Conservation (phyloP, 2,329 filamentous ascomycete species). For the Calonectria montana region DNA sequence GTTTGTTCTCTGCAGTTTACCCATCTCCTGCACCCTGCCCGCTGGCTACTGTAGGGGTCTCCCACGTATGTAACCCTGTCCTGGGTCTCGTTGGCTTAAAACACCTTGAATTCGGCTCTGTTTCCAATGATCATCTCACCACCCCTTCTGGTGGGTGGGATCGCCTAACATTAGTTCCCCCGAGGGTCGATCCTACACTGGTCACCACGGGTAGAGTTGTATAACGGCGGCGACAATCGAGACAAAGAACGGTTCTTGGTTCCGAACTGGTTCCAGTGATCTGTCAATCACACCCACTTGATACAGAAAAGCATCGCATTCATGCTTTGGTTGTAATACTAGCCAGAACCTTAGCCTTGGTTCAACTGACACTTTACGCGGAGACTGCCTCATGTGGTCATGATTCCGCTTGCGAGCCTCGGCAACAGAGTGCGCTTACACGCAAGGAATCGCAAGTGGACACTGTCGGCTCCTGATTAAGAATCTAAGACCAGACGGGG, state of each 20-base stretch:
- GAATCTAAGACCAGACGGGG: background rate
- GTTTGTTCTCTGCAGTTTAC: background rate
- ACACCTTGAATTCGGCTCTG: background rate
- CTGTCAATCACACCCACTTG: conserved; percentile 1
- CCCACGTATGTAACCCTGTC: background rate
- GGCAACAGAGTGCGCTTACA: background rate
- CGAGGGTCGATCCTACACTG: background rate
- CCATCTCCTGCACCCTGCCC: background rate
- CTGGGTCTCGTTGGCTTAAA: background rate
- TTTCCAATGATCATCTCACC: background rate
- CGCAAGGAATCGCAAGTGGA: background rate
- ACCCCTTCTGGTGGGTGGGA: conserved; percentile 1
- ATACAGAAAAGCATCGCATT: background rate
- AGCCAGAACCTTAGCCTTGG: background rate
- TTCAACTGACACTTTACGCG: background rate
- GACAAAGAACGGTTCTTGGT: background rate
- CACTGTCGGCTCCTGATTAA: background rate
- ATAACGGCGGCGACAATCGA: conserved; percentile 1
- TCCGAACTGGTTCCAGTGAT: background rate
- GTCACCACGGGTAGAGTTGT: background rate
- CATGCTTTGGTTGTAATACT: background rate
- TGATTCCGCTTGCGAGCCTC: background rate
- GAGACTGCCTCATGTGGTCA: background rate
- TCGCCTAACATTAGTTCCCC: conserved; percentile 5
- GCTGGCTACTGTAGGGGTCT: background rate